Conservation (phyloP, 2,329 filamentous ascomycete species). For the Mariannaea sp. region DNA sequence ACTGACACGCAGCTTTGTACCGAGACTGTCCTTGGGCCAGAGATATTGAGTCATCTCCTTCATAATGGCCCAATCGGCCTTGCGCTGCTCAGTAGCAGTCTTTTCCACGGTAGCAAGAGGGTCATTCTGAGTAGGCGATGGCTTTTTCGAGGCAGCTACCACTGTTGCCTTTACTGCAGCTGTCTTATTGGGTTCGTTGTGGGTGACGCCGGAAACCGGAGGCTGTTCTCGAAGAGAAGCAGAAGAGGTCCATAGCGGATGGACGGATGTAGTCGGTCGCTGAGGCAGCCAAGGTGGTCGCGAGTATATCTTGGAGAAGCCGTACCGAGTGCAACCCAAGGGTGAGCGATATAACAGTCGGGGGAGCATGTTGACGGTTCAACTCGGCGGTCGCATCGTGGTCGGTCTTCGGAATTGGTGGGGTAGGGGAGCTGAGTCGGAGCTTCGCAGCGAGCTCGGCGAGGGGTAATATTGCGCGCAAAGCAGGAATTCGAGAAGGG, state of each 20-base stretch:
- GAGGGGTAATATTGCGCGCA: constrained; percentile 12
- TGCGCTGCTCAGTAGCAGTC: constrained; percentile 84
- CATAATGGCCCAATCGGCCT: constrained; percentile 98
- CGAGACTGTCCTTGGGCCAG: constrained; percentile 82
- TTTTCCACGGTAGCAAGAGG: constrained; percentile 44
- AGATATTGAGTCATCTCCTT: constrained; percentile 96
- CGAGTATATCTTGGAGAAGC: constrained; percentile 32
- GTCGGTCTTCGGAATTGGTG: constrained; percentile 33
- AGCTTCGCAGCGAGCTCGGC: constrained; percentile 9
- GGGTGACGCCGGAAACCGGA: constrained; percentile 23
- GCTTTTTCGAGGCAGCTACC: constrained; percentile 27
- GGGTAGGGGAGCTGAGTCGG: constrained; percentile 21
- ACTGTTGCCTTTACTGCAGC: constrained; percentile 29
- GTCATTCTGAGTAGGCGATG: constrained; percentile 34
- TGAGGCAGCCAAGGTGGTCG: constrained; percentile 40
- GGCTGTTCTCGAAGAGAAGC: constrained; percentile 37
- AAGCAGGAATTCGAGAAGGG: constrained; percentile 21
- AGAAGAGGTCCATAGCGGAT: constrained; percentile 42
- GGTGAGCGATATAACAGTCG: constrained; percentile 43
- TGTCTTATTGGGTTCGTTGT: constrained; percentile 27
- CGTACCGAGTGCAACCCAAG: constrained; percentile 41
- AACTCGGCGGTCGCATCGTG: constrained; percentile 37
- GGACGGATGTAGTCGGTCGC: constrained; percentile 32
- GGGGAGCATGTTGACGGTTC: constrained; percentile 43
- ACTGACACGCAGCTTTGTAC: constrained; percentile 81